Conservation (phyloP, 1,139 yeast genomes). For the Geotrichum carabidarum region DNA sequence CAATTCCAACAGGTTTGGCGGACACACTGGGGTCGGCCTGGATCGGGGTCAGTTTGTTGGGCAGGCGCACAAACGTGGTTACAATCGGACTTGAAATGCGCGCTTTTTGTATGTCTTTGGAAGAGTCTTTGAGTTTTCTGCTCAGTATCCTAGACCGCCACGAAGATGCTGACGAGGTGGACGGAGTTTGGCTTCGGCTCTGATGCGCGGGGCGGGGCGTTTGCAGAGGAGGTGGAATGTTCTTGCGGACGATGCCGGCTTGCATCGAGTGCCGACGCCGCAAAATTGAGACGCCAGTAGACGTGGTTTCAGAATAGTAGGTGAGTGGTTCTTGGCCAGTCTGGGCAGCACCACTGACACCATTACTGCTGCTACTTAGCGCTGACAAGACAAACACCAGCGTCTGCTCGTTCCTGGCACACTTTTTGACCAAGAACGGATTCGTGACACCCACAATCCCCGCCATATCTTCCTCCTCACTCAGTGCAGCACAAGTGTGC, state of each 20-base stretch:
- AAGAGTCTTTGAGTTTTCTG: not conserved
- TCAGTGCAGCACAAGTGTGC: constrained; percentile 22
- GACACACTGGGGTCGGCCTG: constrained; percentile 7
- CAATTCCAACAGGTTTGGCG: not conserved
- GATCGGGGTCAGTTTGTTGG: not conserved
- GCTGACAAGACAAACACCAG: constrained; percentile 6
- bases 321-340: too few relatives aligned
- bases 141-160: too few relatives aligned
- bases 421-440: constrained; percentile 25
- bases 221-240: too few relatives aligned
- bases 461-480: not conserved
- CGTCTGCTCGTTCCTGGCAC: constrained; percentile 13
- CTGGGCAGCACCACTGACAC: too few relatives aligned
- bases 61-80: constrained; percentile 11
- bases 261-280: too few relatives aligned
- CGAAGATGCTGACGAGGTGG: too few relatives aligned
- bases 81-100: constrained; percentile 4
- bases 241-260: too few relatives aligned
- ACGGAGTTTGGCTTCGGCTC: too few relatives aligned
- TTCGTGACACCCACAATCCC: constrained; percentile 29
- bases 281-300: too few relatives aligned
- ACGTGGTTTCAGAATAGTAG: too few relatives aligned
- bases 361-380: too few relatives aligned
- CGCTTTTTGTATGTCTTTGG: constrained; percentile 1
- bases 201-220: too few relatives aligned